These are phyloP conservation scores for Echria macrotheca DNA, from an alignment of 495 filamentous ascomycete species.

Conservation along the genomic window DNA sequence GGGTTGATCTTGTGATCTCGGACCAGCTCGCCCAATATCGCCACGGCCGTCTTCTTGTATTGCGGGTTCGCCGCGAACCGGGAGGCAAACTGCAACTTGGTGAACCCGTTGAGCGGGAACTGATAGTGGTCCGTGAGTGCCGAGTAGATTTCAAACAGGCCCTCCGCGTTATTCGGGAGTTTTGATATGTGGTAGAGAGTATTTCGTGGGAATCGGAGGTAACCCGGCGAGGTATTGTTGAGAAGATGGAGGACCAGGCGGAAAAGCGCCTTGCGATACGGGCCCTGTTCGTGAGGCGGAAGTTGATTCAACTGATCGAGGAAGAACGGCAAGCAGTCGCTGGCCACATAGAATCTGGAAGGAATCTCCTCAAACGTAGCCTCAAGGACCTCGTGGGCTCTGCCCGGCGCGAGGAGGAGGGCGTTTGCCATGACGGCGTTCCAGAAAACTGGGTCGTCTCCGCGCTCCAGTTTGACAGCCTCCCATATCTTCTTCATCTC, in stretches of 20 bases:
- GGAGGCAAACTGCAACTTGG: constrained; percentile 38
- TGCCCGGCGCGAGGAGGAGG: constrained; percentile 40
- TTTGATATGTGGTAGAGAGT: constrained; percentile 22
- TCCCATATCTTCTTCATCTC: constrained; percentile 44
- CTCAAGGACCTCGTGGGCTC: constrained; percentile 43
- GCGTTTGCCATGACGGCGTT: constrained; percentile 47
- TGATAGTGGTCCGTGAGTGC: constrained; percentile 27
- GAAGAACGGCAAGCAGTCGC: constrained; percentile 48
- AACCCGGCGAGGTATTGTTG: constrained; percentile 9
- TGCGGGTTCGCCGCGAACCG: constrained; percentile 20
- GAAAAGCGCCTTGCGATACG: background rate
- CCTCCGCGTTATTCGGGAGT: constrained; percentile 9
- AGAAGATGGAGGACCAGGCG: constrained; percentile 13
- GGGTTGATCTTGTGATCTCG: constrained; percentile 25
- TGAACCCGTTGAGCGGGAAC: constrained; percentile 33
- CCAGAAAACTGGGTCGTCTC: constrained; percentile 45
- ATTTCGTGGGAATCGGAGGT: constrained; percentile 24
- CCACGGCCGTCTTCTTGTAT: constrained; percentile 24
- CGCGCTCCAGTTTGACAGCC: constrained; percentile 19
- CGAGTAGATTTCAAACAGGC: constrained; percentile 26
- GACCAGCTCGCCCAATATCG: constrained; percentile 23
- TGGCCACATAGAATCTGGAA: constrained; percentile 46
- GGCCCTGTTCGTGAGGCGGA: too few species aligned
- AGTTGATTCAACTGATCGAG: constrained; percentile 10
- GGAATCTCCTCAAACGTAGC: constrained; percentile 38